Evolutionary conservation across 257 asterid genomes (phyloP).

Genomic region (Petunia secreta): DNA sequence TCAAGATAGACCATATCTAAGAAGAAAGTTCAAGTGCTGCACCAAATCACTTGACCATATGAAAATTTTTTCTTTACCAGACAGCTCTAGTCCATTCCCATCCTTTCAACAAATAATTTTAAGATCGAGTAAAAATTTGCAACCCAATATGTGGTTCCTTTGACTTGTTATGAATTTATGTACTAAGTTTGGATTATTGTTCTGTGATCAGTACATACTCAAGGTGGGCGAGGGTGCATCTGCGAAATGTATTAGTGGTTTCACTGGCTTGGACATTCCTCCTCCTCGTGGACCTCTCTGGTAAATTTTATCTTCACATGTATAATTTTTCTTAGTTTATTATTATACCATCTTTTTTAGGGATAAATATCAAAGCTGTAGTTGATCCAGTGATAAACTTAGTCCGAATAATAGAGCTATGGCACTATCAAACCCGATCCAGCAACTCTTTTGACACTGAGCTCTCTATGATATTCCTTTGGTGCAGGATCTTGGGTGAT

Average conservation of each 20-base stretch:
- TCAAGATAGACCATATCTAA: constrained; percentile 1
- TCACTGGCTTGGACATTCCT: constrained; percentile 83
- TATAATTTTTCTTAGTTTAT: not conserved
- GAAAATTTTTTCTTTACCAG: not conserved
- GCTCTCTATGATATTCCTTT: not conserved
- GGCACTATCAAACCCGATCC: not conserved
- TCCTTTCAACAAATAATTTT: not conserved
- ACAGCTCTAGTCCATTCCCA: not conserved
- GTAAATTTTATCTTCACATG: constrained; percentile 42
- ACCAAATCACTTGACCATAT: constrained; percentile 1
- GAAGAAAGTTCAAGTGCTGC: not conserved
- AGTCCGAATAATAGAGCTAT: not conserved
- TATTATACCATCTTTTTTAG: too few relatives aligned
- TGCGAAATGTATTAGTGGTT: constrained; percentile 95
- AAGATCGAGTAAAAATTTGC: not conserved
- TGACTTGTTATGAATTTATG: not conserved
- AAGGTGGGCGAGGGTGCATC: constrained; percentile 86
- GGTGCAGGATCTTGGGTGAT: constrained; percentile 77
- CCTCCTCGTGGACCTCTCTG: constrained; percentile 99
- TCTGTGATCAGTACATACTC: constrained; percentile 67
- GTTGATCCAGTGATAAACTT: not conserved
- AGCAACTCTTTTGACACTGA: not conserved
- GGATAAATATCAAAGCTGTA: not conserved
- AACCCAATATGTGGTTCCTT: not conserved
- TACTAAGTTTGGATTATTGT: constrained; percentile 10